Evolutionary conservation across 2,329 filamentous ascomycete species (phyloP), one percentile per base, ranked within the genome.

Genomic region (Diatrype stigma): DNA sequence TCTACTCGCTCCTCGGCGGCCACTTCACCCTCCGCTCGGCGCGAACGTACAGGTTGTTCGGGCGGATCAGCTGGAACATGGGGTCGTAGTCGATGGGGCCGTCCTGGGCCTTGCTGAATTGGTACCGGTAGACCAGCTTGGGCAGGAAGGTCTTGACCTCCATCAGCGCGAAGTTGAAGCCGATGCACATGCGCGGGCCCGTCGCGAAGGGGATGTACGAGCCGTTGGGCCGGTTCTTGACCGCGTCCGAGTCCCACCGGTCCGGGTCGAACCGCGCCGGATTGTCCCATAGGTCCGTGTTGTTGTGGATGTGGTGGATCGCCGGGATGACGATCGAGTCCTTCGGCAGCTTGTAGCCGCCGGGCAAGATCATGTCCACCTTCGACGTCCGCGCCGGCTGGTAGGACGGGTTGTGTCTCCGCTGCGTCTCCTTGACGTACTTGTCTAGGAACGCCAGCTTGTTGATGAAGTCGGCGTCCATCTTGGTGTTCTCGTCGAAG

Each of bases 151-250:
- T 71, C 68, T 84, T 84, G 52, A 84, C 71, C 63, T 86, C 81
- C 52, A 78, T 74, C 6, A 85, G 67, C 0, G 81, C 82, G 63
- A 85, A 84, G 65, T 84, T 85, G 73, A 84, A 85, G 0, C 82
- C 83, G 50, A 86, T 80, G 54, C 83, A 86, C 67, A 75, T 76
- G 1, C 83, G 70, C 0, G 71, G 76, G 0, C 83, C 83, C 0
- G 74, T 68, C 0, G 77, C 81, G 55, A 86, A 86, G 0, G 83
- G 83, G 3, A 79, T 69, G 57, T 85, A 86, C 0, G 76, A 68
- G 2, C 72, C 74, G 28, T 73, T 72, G 44, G 76, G 78, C 2
- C 73, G 63, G 56, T 72, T 73, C 68, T 79, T 80, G 49, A 81
- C 79, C 12, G 70, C 66, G 0, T 78, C 74, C 0, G 74, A 74